Evolutionary conservation across 2,329 filamentous ascomycete species (phyloP).

Genomic region (Zymoseptoria brevis): DNA sequence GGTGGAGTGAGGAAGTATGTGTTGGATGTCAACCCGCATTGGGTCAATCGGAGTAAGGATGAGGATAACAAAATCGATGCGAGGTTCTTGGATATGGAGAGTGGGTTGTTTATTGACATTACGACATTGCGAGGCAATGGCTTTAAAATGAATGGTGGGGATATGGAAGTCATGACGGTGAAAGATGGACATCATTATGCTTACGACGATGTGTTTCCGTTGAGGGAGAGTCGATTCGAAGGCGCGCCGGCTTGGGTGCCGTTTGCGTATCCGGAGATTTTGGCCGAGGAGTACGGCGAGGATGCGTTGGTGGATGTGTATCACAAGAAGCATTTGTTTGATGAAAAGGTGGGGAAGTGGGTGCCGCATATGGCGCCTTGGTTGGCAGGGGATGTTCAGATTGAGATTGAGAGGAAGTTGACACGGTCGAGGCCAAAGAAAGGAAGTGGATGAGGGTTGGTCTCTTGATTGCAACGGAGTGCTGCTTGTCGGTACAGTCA

Average conservation of each 20-base stretch:
- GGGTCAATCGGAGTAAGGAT: constrained; percentile 40
- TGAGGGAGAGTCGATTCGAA: constrained; percentile 49
- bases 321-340: constrained; percentile 39
- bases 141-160: constrained; percentile 29
- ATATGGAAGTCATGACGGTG: constrained; percentile 42
- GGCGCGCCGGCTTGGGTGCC: constrained; percentile 47
- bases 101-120: constrained; percentile 55
- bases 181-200: constrained; percentile 51
- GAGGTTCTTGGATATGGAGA: constrained; percentile 53
- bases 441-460: neutral
- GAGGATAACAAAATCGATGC: constrained; percentile 51
- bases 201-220: constrained; percentile 49
- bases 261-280: constrained; percentile 47
- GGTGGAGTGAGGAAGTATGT: constrained; percentile 37
- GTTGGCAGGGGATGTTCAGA: neutral
- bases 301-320: constrained; percentile 40
- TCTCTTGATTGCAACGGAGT: no score
- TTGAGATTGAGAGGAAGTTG: neutral
- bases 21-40: constrained; percentile 53
- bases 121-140: constrained; percentile 46
- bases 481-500: no score
- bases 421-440: neutral
- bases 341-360: constrained; percentile 28
- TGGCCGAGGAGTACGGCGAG: constrained; percentile 49
- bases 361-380: constrained; percentile 11